phyloP scores from a whole-genome alignment of 2,329 filamentous ascomycete species.

The Aspergillus awamori region DNA sequence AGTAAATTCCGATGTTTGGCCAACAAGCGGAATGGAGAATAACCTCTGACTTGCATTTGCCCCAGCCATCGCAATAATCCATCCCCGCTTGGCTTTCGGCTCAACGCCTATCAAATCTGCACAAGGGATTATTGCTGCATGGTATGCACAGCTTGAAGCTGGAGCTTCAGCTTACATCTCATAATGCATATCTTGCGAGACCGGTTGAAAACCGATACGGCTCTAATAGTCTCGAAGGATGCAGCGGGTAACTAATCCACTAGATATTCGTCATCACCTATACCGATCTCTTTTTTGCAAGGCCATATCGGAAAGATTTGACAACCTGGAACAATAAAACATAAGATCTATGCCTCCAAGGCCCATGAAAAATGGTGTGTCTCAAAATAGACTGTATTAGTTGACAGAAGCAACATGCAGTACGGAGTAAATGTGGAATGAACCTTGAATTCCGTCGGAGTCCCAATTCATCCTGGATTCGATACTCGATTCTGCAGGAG shows the following conservation, averaged over 20 bases:
- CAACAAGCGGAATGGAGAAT: neutral
- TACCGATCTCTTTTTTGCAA: neutral
- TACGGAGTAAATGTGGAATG: neutral
- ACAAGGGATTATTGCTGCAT: neutral
- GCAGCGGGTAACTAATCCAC: too few species aligned
- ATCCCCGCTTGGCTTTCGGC: neutral
- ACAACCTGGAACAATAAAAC: too few species aligned
- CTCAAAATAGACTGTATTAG: too few species aligned
- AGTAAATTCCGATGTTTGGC: neutral
- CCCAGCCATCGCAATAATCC: constrained; percentile 1
- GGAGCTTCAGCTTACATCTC: neutral
- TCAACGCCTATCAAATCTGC: neutral
- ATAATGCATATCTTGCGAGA: neutral
- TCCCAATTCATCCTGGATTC: neutral
- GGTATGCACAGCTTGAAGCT: neutral
- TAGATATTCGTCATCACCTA: neutral
- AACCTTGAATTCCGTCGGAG: neutral
- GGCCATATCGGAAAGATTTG: too few species aligned
- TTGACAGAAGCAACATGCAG: neutral
- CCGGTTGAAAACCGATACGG: neutral
- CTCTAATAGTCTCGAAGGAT: neutral
- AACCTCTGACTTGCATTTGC: constrained; percentile 4
- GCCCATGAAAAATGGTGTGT: too few species aligned
- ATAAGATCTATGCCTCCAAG: too few species aligned
- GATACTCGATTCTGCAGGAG: neutral